Percentiles rank a stretch among this genome's conserved stretches.
Evolutionary conservation across 2,329 filamentous ascomycete species (phyloP).

Genomic region (Fusarium piperis): DNA sequence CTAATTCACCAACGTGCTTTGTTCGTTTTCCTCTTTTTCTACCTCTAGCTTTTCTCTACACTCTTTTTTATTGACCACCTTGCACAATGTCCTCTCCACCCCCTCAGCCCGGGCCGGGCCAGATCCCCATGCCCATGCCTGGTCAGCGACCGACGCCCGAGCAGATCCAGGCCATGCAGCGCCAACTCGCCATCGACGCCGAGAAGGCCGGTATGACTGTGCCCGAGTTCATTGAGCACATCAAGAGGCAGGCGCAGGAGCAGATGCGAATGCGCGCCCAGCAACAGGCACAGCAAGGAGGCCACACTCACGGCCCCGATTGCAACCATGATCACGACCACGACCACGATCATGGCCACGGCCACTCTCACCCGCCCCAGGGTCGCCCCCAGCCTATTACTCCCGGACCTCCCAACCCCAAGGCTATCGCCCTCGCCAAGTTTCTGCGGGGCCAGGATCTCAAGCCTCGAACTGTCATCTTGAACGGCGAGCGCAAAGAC

Average conservation of each 20-base stretch:
- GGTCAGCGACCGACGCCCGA: constrained; percentile 75
- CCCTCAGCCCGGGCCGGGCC: constrained; percentile 42
- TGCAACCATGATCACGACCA: constrained; percentile 41
- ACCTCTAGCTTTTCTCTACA: constrained; percentile 20
- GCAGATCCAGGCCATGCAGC: constrained; percentile 86
- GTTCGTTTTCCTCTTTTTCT: constrained; percentile 14
- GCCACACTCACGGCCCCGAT: constrained; percentile 43
- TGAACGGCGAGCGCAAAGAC: constrained; percentile 96
- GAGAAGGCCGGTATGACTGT: constrained; percentile 85
- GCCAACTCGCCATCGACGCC: constrained; percentile 83
- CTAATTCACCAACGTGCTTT: constrained; percentile 21
- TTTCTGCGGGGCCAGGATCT: constrained; percentile 86
- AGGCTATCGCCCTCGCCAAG: constrained; percentile 87
- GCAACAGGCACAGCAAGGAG: constrained; percentile 54
- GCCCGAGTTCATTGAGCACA: constrained; percentile 80
- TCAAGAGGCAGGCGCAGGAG: constrained; percentile 66
- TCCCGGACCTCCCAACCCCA: constrained; percentile 85
- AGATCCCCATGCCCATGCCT: constrained; percentile 48
- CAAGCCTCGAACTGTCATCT: constrained; percentile 89
- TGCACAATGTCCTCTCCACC: constrained; percentile 45
- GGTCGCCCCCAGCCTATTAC: constrained; percentile 73
- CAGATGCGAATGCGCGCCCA: constrained; percentile 59
- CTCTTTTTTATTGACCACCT: constrained; percentile 13
- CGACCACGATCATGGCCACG: constrained; percentile 38
- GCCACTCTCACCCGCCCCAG: constrained; percentile 42